Base-by-base conservation (phyloP, 2,329 filamentous ascomycete species). In the Stemphylium beticola region DNA sequence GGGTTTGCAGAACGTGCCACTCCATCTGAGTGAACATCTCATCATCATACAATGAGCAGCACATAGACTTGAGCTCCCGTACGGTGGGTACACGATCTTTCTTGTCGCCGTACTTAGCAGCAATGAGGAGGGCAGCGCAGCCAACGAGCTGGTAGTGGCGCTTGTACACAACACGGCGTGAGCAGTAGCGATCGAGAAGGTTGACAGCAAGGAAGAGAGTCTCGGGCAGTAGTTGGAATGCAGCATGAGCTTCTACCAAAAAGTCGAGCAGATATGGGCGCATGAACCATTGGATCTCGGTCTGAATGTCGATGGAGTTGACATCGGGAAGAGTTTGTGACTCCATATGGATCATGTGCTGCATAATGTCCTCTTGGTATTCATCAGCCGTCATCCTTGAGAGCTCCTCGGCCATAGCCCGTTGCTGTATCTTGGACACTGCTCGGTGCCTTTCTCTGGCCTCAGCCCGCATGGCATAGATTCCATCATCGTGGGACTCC, bases 11-110 rank as follows among this genome's bases (percentile, higher is more conserved):
- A 33, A 99, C 93, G 76, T 99, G 95, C 93, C 96, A 98, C 81
- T 99, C 95, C 95, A 99, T 99, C 78, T 99, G 95, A 10, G 93
- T 93, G 80, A 99, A 99, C 95, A 99, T 99, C 79, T 96, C 93
- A 44, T 96, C 92, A 70, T 99, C 95, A 79, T 99, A 99, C 34
- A 98, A 85, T 33, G 91, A 93, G 79, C 95, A 98, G 84, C 95
- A 99, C 95, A 99, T 98, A 65, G 93, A 96, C 84, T 96, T 96
- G 62, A 99, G 83, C 76, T 99, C 95, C 74, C 92, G 88, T 74
- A 99, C 96, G 62, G 96, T 95, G 4, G 95, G 95, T n/a, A 99
- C 95, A 46, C 93, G 87, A 73, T 99, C 95, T 82, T 99, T 99
- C 82, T 95, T 93, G 79, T 99, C 95, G 54, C 93, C 93, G 74